A percentile compares a stretch with the other conserved stretches of the same genome.
Evolutionary conservation across 148 eudicot species (phyloP).

Genomic region (Agrostemma githago): DNA sequence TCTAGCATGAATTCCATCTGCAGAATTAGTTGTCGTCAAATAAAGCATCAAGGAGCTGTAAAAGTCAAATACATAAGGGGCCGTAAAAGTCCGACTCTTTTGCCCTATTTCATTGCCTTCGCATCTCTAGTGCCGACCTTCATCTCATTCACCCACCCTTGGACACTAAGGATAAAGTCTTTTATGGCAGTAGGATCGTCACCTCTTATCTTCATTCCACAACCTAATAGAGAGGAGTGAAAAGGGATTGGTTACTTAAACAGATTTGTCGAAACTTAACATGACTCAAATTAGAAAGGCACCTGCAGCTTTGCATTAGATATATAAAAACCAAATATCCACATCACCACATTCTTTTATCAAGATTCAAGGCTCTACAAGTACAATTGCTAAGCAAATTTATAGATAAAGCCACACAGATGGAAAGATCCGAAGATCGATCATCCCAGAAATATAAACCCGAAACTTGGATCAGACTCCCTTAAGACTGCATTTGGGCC

Average conservation of each 20-base stretch:
- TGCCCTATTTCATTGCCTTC: constrained; percentile 39
- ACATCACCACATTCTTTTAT: background rate
- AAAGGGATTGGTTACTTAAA: background rate
- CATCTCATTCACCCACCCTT: constrained; percentile 62
- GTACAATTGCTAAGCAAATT: background rate
- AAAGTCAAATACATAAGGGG: constrained; percentile 2
- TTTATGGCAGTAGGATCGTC: constrained; percentile 93
- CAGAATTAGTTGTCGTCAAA: constrained; percentile 12
- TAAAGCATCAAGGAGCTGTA: constrained; percentile 12
- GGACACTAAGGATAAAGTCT: constrained; percentile 63
- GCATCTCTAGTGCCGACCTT: constrained; percentile 51
- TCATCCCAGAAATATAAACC: too few relatives aligned
- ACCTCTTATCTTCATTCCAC: constrained; percentile 88
- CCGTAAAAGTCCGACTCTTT: constrained; percentile 52
- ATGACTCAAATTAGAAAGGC: background rate
- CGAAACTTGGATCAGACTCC: too few relatives aligned
- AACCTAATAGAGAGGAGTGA: constrained; percentile 38
- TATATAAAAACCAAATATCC: background rate
- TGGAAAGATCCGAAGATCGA: too few relatives aligned
- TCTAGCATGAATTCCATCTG: constrained; percentile 99
- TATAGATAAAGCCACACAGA: background rate
- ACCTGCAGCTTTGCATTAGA: background rate
- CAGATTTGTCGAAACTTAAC: background rate
- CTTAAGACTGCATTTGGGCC: too few relatives aligned
- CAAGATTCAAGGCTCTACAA: background rate